Base-by-base conservation (phyloP, 768 basidiomycete species). In the Hypholoma fasciculare region DNA sequence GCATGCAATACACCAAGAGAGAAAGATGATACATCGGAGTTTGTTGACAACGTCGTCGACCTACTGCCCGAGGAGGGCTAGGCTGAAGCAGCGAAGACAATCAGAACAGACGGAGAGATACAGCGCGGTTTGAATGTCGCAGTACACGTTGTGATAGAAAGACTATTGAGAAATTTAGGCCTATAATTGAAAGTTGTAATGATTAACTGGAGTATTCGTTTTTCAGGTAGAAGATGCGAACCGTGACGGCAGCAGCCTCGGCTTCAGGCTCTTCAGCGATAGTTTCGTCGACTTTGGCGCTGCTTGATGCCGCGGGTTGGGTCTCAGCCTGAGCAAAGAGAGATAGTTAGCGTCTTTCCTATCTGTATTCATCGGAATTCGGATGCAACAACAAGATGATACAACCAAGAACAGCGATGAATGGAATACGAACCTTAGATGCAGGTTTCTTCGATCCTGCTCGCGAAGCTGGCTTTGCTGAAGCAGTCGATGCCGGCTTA, bases 391-490 rank as follows among this genome's bases (percentile, higher is more conserved):
- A 19, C 7, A 23, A 38, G 23, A 27, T 14, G 9, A 36, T 44
- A 44, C 19, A 14, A 16, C 43, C 7, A 27, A 17, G 40, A 36
- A 40, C 4, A 49, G 19, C 9, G 16, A 19, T 16, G 13, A 57
- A 54, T 43, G 52, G 13, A 40, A 42, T 46, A 66, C 76, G 51
- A 59, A 76, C 86, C 83, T 85, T 87, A 49, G 85, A 86, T n/a
- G 72, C 75, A 56, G 86, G 85, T 70, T 86, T 87, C 78, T 79
- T 83, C 13, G 84, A 86, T 30, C 76, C 73, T 27, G 84, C 85
- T 62, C 82, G 74, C 50, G 85, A 86, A 17, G 81, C 74, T 7
- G 86, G 84, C 68, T 86, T 86, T 52, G 71, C 80, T 44, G 76
- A 71, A 19, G 64, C 72, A 16, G 75, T 72, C 19, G 82, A 83